Conservation (phyloP, 352 stramenopile genomes). For the Phytophthora cryptogea region DNA sequence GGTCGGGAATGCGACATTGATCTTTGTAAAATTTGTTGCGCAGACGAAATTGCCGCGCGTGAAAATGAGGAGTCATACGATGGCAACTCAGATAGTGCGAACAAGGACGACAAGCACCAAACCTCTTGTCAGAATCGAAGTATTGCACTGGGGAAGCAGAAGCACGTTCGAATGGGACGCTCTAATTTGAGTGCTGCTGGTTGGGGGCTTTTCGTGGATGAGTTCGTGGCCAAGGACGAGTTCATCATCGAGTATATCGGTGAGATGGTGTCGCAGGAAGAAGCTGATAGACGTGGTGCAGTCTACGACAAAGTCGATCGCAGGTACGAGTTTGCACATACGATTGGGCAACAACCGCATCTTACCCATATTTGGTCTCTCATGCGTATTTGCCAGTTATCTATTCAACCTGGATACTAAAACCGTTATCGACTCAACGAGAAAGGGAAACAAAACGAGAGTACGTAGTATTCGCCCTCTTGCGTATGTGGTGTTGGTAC, state of each 20-base stretch:
- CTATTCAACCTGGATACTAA: constrained; percentile 95
- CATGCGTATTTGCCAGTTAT: constrained; percentile 58
- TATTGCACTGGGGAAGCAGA: constrained; percentile 52
- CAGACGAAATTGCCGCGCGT: constrained; percentile 44
- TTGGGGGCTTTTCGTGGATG: constrained; percentile 92
- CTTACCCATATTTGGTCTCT: neutral
- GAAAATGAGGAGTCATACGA: constrained; percentile 25
- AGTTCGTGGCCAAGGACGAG: constrained; percentile 90
- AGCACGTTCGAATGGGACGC: constrained; percentile 75
- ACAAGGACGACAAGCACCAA: constrained; percentile 29
- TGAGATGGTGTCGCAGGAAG: constrained; percentile 92
- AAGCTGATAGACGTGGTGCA: constrained; percentile 86
- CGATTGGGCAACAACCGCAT: neutral
- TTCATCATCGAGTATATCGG: constrained; percentile 96
- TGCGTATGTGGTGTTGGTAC: neutral
- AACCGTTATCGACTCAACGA: constrained; percentile 91
- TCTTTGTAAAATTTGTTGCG: constrained; percentile 84
- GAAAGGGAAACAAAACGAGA: constrained; percentile 95
- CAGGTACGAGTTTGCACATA: constrained; percentile 36
- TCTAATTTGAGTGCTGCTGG: constrained; percentile 83
- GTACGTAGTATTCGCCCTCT: constrained; percentile 33
- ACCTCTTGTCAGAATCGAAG: constrained; percentile 75
- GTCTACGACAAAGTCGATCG: constrained; percentile 91
- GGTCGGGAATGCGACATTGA: constrained; percentile 94
- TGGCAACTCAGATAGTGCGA: constrained; percentile 9